A percentile compares a stretch with the other conserved stretches of the same genome.
Evolutionary conservation across 345 rosid genomes (phyloP).

Genomic region (Citrus glauca): DNA sequence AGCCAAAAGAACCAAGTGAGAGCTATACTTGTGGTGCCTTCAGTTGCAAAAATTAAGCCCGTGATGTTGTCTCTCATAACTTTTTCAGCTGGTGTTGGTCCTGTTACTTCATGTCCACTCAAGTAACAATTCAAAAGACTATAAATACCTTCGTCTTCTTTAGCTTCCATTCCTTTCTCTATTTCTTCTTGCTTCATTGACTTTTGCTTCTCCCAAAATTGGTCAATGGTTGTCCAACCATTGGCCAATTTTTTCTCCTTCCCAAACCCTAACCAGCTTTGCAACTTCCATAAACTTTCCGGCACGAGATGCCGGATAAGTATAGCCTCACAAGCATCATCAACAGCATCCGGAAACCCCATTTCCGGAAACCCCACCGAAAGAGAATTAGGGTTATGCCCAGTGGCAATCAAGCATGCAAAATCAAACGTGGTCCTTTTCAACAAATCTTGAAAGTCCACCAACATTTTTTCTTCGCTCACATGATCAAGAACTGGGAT

Average conservation of each 20-base stretch:
- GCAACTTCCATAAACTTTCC: slow-evolving; percentile 9
- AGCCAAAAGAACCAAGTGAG: slow-evolving; percentile 45
- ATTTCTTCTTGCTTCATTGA: not conserved
- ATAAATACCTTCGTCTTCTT: not conserved
- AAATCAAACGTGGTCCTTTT: slow-evolving; percentile 5
- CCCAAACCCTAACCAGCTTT: slow-evolving; percentile 11
- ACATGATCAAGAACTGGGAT: slow-evolving; percentile 34
- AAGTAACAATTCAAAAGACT: slow-evolving; percentile 5
- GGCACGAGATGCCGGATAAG: slow-evolving; percentile 14
- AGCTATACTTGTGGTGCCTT: slow-evolving; percentile 27
- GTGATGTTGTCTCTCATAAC: slow-evolving; percentile 26
- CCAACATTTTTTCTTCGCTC: slow-evolving; percentile 13
- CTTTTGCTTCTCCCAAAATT: not conserved
- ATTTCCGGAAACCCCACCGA: slow-evolving; percentile 4
- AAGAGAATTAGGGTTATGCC: slow-evolving; percentile 10
- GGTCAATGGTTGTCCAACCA: not conserved
- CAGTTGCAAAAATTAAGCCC: slow-evolving; percentile 21
- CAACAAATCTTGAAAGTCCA: slow-evolving; percentile 25
- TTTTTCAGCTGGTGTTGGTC: not conserved
- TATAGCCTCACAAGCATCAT: slow-evolving; percentile 13
- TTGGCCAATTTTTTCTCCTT: slow-evolving; percentile 9
- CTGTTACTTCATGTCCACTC: not conserved
- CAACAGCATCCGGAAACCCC: slow-evolving; percentile 9
- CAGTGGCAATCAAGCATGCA: slow-evolving; percentile 11
- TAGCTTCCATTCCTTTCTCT: too few relatives aligned